Conservation (phyloP, 1,284 basidiomycete genomes). For the Apiotrichum gracile region DNA sequence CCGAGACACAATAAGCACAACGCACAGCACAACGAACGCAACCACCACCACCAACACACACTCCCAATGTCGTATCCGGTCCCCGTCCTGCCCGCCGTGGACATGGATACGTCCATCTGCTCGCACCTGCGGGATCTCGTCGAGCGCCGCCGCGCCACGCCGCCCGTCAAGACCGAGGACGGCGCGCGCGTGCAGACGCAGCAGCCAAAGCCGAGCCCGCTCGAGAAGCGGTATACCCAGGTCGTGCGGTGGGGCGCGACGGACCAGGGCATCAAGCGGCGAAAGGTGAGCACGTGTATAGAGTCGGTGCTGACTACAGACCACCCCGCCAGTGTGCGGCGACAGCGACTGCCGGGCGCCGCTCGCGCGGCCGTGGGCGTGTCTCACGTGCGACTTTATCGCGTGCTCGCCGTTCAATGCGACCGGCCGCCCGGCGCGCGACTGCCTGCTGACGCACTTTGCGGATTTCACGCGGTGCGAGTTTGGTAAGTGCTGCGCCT, state of each 20-base stretch:
- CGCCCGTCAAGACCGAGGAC: constrained; percentile 15
- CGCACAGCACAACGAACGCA: not conserved
- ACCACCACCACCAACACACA: not conserved
- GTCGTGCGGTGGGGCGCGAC: constrained; percentile 35
- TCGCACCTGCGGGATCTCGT: constrained; percentile 25
- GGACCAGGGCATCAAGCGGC: constrained; percentile 30
- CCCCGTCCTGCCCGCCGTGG: constrained; percentile 8
- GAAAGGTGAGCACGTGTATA: constrained; percentile 30
- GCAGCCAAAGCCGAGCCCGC: not conserved
- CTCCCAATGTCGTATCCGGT: not conserved
- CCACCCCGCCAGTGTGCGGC: constrained; percentile 57
- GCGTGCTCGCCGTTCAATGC: constrained; percentile 59
- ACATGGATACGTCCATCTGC: constrained; percentile 33
- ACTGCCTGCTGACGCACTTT: constrained; percentile 32
- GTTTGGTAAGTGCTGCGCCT: constrained; percentile 57
- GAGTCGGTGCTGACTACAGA: constrained; percentile 19
- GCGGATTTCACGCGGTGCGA: constrained; percentile 46
- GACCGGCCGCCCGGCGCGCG: constrained; percentile 51
- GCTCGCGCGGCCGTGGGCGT: constrained; percentile 67
- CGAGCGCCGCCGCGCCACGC: constrained; percentile 8
- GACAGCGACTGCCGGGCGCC: constrained; percentile 58
- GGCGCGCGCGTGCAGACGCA: not conserved
- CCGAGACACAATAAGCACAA: not conserved
- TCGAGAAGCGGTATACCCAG: constrained; percentile 24
- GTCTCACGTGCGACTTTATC: constrained; percentile 66